Base-by-base conservation (phyloP, 2,329 filamentous ascomycete species). In the Tolypocladium inflatum region DNA sequence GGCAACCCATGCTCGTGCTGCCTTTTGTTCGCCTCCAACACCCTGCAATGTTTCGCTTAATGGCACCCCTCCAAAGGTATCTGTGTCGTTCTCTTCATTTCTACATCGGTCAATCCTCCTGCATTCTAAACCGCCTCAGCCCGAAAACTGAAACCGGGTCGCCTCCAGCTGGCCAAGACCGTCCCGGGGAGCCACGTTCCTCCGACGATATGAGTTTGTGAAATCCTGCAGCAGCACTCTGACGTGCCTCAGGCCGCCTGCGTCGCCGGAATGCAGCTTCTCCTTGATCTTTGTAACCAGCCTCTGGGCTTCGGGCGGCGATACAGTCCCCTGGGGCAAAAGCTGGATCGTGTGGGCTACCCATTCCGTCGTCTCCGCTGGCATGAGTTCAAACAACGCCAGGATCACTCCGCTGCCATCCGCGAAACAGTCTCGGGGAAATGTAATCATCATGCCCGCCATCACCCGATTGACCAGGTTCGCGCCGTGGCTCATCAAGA, bases 381-480 rank as follows among this genome's bases (percentile, higher is more conserved):
- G 94, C 68, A 95, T 78, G 45, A 97, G 77, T 71, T 96, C 88
- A 69, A 99, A 96, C 63, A 97, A 80, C 4, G 88, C 87, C 60
- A 99, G 84, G 56, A 99, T 76, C n/a, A 96, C 90, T 5, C 91
- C 92, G 54, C 91, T 96, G 19, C 91, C 92, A 69, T 99, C 94
- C 0, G 92, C 87, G 68, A 97, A 96, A 74, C 92, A 97, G 71
- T 97, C 94, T 50, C 90, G 85, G 0, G 94, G 95, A 75, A 99
- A 99, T 0, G 89, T 95, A 71, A 97, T 97, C 93, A 99, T 97
- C 92, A 99, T 96, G 60, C 94, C 94, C 1, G 92, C 94, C 76
- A 99, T 81, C 59, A 96, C 87, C 62, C 92, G 89, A 73, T 96
- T 93, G 9, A 94, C 87, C 35, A 99, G 79, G 58, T 85, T 77